These are phyloP conservation scores for Auricularia auricula-judae DNA, from an alignment of 768 basidiomycete species.

Conservation along the genomic window DNA sequence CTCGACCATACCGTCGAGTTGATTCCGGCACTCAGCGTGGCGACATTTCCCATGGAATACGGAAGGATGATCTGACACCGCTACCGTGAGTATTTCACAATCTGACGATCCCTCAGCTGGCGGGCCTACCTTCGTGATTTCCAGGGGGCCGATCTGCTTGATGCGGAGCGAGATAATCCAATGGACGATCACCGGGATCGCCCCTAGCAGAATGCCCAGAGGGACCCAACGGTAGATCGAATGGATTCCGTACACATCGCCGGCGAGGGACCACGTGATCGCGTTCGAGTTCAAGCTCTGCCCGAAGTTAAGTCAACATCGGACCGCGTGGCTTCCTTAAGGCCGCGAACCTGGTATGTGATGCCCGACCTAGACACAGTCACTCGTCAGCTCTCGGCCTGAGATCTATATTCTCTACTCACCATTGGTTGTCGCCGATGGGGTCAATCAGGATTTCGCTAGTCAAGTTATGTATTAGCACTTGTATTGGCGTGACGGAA, in stretches of 20 bases:
- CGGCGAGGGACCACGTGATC: constrained; percentile 55
- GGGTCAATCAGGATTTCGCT: constrained; percentile 43
- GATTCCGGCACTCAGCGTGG: not conserved
- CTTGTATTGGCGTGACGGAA: not conserved
- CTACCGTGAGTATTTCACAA: not conserved
- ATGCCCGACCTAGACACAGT: not conserved
- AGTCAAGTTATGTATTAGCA: constrained; percentile 17
- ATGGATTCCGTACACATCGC: constrained; percentile 39
- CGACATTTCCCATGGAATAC: not conserved
- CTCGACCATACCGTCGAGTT: not conserved
- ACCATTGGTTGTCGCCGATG: constrained; percentile 50
- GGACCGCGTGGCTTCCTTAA: not conserved
- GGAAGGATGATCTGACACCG: constrained; percentile 33
- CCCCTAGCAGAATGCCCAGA: constrained; percentile 41
- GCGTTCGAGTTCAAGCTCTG: constrained; percentile 48
- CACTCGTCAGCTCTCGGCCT: not conserved
- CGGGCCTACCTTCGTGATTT: constrained; percentile 24
- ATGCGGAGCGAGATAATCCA: constrained; percentile 44
- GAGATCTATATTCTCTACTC: not conserved
- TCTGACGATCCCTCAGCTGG: too few relatives aligned
- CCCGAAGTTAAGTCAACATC: not conserved
- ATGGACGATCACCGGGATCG: constrained; percentile 39
- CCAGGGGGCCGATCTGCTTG: constrained; percentile 42
- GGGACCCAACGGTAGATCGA: constrained; percentile 51
- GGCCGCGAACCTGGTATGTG: not conserved